Evolutionary conservation across 306 rosid genomes (phyloP).

Genomic region (Albizia julibrissin): DNA sequence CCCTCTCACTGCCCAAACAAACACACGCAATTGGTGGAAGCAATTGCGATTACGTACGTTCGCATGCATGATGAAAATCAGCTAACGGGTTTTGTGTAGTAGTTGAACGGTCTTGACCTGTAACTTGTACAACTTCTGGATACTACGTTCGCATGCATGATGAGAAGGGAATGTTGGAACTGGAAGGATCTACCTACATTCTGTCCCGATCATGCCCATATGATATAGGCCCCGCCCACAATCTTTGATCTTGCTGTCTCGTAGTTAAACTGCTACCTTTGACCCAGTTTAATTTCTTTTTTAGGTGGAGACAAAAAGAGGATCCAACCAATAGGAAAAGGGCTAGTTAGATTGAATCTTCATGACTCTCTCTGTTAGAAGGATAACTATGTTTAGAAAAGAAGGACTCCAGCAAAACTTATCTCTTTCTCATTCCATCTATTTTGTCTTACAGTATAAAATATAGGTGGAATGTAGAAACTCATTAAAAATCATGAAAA

Average conservation of each 20-base stretch:
- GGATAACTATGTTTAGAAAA: too few species aligned
- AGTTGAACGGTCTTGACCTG: slow-evolving; percentile 1
- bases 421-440: background rate
- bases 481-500: too few species aligned
- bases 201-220: background rate
- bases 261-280: background rate
- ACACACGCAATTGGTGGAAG: too few species aligned
- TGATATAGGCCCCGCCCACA: background rate
- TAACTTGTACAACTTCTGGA: background rate
- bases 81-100: background rate
- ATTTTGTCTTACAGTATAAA: background rate
- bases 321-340: background rate
- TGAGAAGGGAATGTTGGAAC: background rate
- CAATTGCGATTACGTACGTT: background rate
- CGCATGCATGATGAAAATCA: background rate
- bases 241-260: background rate
- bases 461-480: too few species aligned
- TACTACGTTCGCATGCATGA: background rate
- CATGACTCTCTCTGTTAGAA: too few species aligned
- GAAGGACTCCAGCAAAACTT: background rate
- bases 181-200: background rate
- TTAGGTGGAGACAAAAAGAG: background rate
- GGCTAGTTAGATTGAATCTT: too few species aligned
- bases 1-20: too few species aligned
- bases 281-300: background rate